A percentile compares a stretch with the other conserved stretches of the same genome.
Evolutionary conservation across 2,329 filamentous ascomycete species (phyloP).

Genomic region (Herpomyces periplanetae): DNA sequence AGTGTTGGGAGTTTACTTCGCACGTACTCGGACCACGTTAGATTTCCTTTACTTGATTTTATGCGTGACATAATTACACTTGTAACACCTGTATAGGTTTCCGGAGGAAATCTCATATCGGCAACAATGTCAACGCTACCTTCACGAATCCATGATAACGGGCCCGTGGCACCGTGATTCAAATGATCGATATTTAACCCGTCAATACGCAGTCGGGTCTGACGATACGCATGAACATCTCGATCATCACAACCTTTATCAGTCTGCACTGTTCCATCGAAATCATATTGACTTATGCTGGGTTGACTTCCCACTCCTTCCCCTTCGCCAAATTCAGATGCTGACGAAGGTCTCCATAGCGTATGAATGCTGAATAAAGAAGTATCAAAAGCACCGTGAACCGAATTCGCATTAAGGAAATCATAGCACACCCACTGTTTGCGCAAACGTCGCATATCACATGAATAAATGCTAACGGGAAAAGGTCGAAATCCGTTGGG

Average conservation of each 20-base stretch:
- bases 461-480: conserved; percentile 73
- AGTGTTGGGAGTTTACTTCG: conserved; percentile 4
- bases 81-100: conserved; percentile 8
- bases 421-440: conserved; percentile 98
- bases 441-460: conserved; percentile 57
- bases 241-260: conserved; percentile 13
- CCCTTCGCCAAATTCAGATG: too few relatives aligned
- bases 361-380: conserved; percentile 88
- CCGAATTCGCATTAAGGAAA: conserved; percentile 69
- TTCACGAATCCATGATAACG: conserved; percentile 91
- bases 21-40: conserved; percentile 3
- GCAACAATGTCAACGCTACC: conserved; percentile 87
- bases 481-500: conserved; percentile 72
- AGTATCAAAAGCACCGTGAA: conserved; percentile 77
- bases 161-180: conserved; percentile 62
- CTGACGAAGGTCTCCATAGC: too few relatives aligned
- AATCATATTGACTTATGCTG: too few relatives aligned
- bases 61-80: conserved; percentile 3
- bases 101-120: conserved; percentile 69
- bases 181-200: conserved; percentile 78
- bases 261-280: conserved; percentile 22
- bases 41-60: conserved; percentile 2
- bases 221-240: conserved; percentile 39
- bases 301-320: too few relatives aligned
- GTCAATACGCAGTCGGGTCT: conserved; percentile 64